Base-by-base conservation (phyloP, 108 stramenopile species). In the Nitzschia sp. region DNA sequence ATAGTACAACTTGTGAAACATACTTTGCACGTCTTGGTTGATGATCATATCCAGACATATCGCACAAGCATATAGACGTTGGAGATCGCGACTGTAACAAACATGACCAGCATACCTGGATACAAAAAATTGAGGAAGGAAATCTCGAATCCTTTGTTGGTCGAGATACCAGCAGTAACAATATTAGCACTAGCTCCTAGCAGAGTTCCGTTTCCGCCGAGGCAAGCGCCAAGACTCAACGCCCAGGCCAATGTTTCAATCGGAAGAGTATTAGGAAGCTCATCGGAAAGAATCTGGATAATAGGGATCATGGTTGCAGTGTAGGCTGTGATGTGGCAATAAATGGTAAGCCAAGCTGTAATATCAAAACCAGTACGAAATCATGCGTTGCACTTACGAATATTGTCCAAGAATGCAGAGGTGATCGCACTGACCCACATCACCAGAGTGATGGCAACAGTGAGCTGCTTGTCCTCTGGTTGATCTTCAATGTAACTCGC, bases 221-320 rank as follows among this genome's bases (percentile, higher is more conserved):
- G 58, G 62, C 86, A 87, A 16, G 86, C 86, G 34, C 86, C 86
- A 28, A 87, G 72, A 38, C 58, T 63, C 5, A 87, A 58, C 11
- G 83, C 83, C 86, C 86, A 87, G 0, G 82, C 83, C 22, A 87
- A 54, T 11, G 81, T 80, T 62, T 78, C 58, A n/a, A 87, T 48
- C 4, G 75, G 76, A 1, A 87, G 58, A 23, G 80, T 80, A 6
- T 83, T 70, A 23, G 68, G 76, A 26, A 80, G 45, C 36, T 81
- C 73, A 47, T 80, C 72, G 0, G 80, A 58, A 1, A 87, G 45
- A 58, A 82, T 79, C 31, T 47, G 31, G 11, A 87, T 57, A 11
- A 87, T 76, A 11, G 86, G 86, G 27, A 87, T 81, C 86, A 87
- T 84, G 0, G 86, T 87, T 0, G 86, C 83, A 52, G 86, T 87